phyloP scores from a whole-genome alignment of 805 yeast genomes.

The Lipomyces orientalis region DNA sequence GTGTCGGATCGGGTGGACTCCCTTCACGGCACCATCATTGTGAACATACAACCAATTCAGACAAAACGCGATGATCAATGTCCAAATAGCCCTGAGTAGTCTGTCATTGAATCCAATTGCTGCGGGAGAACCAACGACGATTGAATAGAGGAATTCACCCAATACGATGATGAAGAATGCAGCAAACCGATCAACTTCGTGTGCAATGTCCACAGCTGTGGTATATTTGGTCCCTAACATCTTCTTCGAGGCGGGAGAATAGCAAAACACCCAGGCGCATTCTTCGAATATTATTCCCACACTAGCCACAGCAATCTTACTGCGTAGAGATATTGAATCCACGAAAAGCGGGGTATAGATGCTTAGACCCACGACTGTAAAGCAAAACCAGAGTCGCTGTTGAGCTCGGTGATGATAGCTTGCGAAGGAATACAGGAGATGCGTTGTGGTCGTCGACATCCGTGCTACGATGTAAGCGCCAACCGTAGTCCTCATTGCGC shows the following conservation, averaged over 20 bases:
- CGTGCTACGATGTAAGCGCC: conserved; percentile 58
- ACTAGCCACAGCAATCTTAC: conserved; percentile 54
- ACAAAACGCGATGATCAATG: conserved; percentile 55
- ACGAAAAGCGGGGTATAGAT: conserved; percentile 51
- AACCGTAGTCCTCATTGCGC: conserved; percentile 51
- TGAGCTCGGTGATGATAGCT: conserved; percentile 56
- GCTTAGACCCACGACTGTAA: conserved; percentile 8
- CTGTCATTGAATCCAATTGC: conserved; percentile 53
- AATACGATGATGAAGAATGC: conserved; percentile 68
- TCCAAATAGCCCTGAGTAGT: conserved; percentile 56
- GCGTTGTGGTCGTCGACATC: conserved; percentile 47
- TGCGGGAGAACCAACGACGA: conserved; percentile 57
- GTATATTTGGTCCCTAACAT: conserved; percentile 53
- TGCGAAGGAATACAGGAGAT: conserved; percentile 52
- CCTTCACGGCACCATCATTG: conserved; percentile 56
- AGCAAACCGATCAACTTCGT: conserved; percentile 65
- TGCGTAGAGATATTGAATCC: conserved; percentile 48
- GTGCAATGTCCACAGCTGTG: conserved; percentile 69
- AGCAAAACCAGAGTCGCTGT: conserved; percentile 50
- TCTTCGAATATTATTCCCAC: conserved; percentile 53
- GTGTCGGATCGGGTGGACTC: conserved; percentile 62
- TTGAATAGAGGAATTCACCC: conserved; percentile 64
- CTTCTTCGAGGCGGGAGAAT: conserved; percentile 56
- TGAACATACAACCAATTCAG: conserved; percentile 61
- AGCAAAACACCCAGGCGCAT: conserved; percentile 46